These are phyloP conservation scores for Metschnikowia lunata DNA, from an alignment of 805 yeast genomes.

Conservation along the genomic window DNA sequence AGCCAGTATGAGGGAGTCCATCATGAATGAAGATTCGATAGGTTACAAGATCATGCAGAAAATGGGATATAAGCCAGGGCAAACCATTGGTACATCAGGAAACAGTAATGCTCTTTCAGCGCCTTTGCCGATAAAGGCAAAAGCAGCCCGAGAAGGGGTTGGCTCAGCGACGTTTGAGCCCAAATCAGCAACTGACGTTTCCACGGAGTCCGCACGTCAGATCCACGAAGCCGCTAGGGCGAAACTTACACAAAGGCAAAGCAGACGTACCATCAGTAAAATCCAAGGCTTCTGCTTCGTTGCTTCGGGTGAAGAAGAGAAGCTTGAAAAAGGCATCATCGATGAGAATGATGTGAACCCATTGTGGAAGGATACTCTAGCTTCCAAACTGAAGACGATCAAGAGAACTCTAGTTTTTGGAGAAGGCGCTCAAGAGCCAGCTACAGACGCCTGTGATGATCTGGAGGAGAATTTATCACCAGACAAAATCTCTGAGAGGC, in stretches of 20 bases:
- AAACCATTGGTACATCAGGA: slow-evolving; percentile 36
- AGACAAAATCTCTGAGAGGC: background rate
- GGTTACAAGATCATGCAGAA: slow-evolving; percentile 52
- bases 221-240: slow-evolving; percentile 1
- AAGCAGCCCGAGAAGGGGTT: slow-evolving; percentile 19
- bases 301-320: slow-evolving; percentile 35
- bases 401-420: slow-evolving; percentile 1
- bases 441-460: too few species aligned
- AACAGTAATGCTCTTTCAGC: slow-evolving; percentile 20
- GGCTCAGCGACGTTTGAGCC: slow-evolving; percentile 16
- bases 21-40: slow-evolving; percentile 17
- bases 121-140: slow-evolving; percentile 27
- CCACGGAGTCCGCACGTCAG: background rate
- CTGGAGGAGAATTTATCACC: too few species aligned
- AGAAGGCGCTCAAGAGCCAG: background rate
- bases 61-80: slow-evolving; percentile 55
- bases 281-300: slow-evolving; percentile 42
- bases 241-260: slow-evolving; percentile 3
- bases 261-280: slow-evolving; percentile 14
- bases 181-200: background rate
- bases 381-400: background rate
- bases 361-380: slow-evolving; percentile 38
- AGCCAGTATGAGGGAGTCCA: slow-evolving; percentile 9
- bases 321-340: slow-evolving; percentile 20
- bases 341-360: slow-evolving; percentile 28